These are phyloP conservation scores for Vigna angularis DNA, from an alignment of 306 rosid genomes.

Conservation along the genomic window DNA sequence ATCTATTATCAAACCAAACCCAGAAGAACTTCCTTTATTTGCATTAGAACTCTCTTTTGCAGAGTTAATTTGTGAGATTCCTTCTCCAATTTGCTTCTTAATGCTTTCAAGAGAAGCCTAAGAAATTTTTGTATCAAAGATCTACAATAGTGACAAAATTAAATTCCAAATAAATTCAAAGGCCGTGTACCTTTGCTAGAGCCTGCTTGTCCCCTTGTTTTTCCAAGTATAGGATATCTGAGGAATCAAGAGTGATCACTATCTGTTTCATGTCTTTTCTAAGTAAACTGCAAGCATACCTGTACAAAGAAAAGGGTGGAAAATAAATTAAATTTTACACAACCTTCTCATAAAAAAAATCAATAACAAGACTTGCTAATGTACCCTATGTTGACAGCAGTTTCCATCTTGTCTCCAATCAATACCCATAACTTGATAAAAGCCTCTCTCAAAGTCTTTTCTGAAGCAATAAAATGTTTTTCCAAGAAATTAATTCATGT, in stretches of 20 bases:
- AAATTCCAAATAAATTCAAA: constrained; percentile 13
- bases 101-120: constrained; percentile 78
- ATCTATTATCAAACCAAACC: constrained; percentile 79
- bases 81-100: constrained; percentile 67
- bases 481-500: no score
- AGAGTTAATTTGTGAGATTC: constrained; percentile 58
- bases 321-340: no score
- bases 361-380: no score
- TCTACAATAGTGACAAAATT: constrained; percentile 25
- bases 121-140: constrained; percentile 48
- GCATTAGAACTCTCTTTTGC: constrained; percentile 49
- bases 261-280: background rate
- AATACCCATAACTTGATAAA: no score
- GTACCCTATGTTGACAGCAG: no score
- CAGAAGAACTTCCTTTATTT: constrained; percentile 42
- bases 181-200: constrained; percentile 58
- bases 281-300: no score
- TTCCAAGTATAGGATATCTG: constrained; percentile 66
- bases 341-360: no score
- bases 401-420: no score
- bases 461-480: no score
- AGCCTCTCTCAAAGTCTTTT: no score
- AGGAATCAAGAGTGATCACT: constrained; percentile 73
- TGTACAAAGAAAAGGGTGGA: no score
- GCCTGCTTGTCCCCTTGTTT: constrained; percentile 70